Conservation (phyloP, 179 eudicot species). For the Beta lomatogona region DNA sequence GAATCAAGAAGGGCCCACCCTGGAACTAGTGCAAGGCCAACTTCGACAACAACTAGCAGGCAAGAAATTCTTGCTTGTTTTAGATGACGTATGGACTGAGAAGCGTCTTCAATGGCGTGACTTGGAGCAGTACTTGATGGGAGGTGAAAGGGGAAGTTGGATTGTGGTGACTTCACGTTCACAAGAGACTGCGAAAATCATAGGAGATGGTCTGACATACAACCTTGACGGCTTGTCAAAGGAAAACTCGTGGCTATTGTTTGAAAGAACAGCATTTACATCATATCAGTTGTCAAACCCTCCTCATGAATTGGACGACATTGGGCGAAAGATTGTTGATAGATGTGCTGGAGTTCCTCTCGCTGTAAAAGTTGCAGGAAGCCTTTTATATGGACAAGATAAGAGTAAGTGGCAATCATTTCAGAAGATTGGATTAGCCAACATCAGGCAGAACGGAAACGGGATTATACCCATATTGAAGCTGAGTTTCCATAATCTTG, state of each 20-base stretch:
- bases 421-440: background rate
- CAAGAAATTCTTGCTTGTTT: constrained; percentile 13
- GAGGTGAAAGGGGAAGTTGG: background rate
- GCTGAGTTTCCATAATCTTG: constrained; percentile 17
- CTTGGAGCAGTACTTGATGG: background rate
- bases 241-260: constrained; percentile 7
- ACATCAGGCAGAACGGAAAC: background rate
- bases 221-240: background rate
- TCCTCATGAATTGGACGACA: background rate
- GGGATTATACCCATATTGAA: background rate
- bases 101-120: background rate
- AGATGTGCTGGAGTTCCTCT: constrained; percentile 4
- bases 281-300: background rate
- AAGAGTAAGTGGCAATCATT: background rate
- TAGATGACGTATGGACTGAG: constrained; percentile 20
- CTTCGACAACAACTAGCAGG: background rate
- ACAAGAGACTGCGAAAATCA: background rate
- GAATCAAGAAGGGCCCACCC: background rate
- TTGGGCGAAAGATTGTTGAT: background rate
- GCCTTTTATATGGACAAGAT: background rate
- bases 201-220: background rate
- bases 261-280: background rate
- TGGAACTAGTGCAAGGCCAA: background rate
- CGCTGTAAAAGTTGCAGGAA: constrained; percentile 3
- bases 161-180: constrained; percentile 15